A percentile compares a stretch with the other conserved stretches of the same genome.
Evolutionary conservation across 2,329 filamentous ascomycete genomes (phyloP).

Genomic region (Pestalotiopsis sp.): DNA sequence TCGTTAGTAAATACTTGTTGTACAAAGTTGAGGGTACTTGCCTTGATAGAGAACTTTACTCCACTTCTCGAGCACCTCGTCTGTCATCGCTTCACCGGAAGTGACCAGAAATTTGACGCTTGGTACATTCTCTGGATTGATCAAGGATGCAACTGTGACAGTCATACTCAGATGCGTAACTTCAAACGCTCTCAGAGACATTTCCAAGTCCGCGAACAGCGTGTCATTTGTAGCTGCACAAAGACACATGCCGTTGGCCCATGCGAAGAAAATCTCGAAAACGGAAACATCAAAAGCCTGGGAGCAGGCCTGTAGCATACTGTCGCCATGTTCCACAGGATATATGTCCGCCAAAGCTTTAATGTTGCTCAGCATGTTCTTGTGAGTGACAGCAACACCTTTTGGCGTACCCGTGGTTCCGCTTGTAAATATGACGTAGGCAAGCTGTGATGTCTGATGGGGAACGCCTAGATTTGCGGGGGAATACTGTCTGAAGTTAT

Average conservation of each 20-base stretch:
- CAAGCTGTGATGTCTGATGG: conserved; percentile 51
- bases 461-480: conserved; percentile 36
- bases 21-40: conserved; percentile 16
- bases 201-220: conserved; percentile 71
- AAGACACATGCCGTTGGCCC: conserved; percentile 75
- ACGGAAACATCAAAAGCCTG: conserved; percentile 87
- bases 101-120: conserved; percentile 75
- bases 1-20: neutral
- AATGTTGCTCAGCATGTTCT: conserved; percentile 77
- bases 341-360: conserved; percentile 66
- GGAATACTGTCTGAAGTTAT: conserved; percentile 28
- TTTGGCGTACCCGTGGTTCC: conserved; percentile 82
- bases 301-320: conserved; percentile 80
- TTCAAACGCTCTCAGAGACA: conserved; percentile 59
- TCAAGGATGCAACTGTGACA: conserved; percentile 78
- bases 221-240: conserved; percentile 75
- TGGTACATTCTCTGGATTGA: conserved; percentile 68
- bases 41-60: conserved; percentile 70
- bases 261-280: conserved; percentile 87
- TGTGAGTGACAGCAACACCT: conserved; percentile 74
- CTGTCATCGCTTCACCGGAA: conserved; percentile 77
- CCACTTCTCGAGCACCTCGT: conserved; percentile 71
- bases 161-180: conserved; percentile 85
- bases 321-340: conserved; percentile 50
- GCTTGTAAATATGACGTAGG: conserved; percentile 82